Percentiles rank a stretch among this genome's conserved stretches.
phyloP scores from a whole-genome alignment of 2,329 filamentous ascomycete genomes.

The Penicillium sp. region DNA sequence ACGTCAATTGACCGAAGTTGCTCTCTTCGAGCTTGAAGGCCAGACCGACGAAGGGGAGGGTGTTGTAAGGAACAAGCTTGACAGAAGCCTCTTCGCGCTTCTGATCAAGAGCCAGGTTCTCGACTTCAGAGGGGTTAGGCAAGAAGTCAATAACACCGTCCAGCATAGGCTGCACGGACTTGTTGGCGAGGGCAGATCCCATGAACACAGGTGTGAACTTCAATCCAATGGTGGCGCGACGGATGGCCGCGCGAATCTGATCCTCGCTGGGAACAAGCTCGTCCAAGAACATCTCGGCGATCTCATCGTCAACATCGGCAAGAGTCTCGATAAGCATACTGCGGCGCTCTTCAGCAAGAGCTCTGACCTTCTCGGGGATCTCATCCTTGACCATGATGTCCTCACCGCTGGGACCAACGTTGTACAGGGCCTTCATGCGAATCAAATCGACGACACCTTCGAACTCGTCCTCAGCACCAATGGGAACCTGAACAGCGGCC shows the following conservation, averaged over 20 bases:
- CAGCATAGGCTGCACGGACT: slow-evolving; percentile 92
- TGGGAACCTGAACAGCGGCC: slow-evolving; percentile 91
- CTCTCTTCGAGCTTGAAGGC: slow-evolving; percentile 99
- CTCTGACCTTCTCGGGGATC: slow-evolving; percentile 76
- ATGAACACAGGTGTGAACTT: slow-evolving; percentile 96
- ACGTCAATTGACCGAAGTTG: slow-evolving; percentile 97
- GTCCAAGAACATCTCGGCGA: slow-evolving; percentile 91
- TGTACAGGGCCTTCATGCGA: slow-evolving; percentile 90
- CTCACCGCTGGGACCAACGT: slow-evolving; percentile 80
- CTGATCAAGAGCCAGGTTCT: slow-evolving; percentile 86
- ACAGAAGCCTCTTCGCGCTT: slow-evolving; percentile 76
- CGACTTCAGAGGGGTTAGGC: slow-evolving; percentile 85
- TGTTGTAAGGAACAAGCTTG: slow-evolving; percentile 89
- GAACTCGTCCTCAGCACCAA: slow-evolving; percentile 89
- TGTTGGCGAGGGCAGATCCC: slow-evolving; percentile 93
- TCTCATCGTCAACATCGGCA: slow-evolving; percentile 96
- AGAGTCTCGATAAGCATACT: slow-evolving; percentile 88
- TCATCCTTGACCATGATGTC: slow-evolving; percentile 74
- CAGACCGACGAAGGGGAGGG: slow-evolving; percentile 88
- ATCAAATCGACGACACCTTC: slow-evolving; percentile 91
- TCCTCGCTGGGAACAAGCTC: slow-evolving; percentile 75
- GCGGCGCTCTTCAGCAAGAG: slow-evolving; percentile 79
- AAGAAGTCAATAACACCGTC: slow-evolving; percentile 96
- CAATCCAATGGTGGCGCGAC: slow-evolving; percentile 80
- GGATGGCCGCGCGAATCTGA: slow-evolving; percentile 91